Conservation (phyloP, 805 yeast genomes). For the Tetrapisispora taiwanensis region DNA sequence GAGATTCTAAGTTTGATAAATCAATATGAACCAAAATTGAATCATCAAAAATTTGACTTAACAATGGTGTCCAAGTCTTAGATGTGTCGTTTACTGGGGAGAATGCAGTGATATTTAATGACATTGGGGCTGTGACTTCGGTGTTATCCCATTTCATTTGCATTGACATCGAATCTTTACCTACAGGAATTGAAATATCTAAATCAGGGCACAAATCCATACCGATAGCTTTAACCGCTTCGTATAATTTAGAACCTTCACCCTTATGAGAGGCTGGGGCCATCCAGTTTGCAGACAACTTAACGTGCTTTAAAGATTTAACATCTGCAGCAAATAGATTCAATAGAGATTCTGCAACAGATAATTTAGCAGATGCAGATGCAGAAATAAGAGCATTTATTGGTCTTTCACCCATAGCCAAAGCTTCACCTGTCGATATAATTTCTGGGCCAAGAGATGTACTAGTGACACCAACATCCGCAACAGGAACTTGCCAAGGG, state of each 20-base stretch:
- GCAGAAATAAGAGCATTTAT: constrained; percentile 79
- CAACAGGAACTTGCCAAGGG: constrained; percentile 99
- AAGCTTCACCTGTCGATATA: constrained; percentile 83
- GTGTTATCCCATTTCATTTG: constrained; percentile 93
- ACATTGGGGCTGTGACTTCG: constrained; percentile 92
- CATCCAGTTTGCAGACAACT: constrained; percentile 98
- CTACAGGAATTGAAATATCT: constrained; percentile 91
- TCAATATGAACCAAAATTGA: constrained; percentile 72
- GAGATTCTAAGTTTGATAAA: constrained; percentile 44
- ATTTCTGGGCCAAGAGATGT: constrained; percentile 73
- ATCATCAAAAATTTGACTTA: constrained; percentile 41
- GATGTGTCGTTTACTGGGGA: constrained; percentile 78
- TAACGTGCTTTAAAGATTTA: constrained; percentile 59
- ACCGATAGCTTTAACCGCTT: constrained; percentile 95
- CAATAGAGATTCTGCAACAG: constrained; percentile 88
- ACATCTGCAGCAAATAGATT: constrained; percentile 87
- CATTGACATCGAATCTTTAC: constrained; percentile 99
- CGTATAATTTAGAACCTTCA: constrained; percentile 90
- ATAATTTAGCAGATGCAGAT: constrained; percentile 85
- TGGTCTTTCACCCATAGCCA: constrained; percentile 97
- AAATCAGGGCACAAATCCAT: constrained; percentile 87
- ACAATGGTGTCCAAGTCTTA: constrained; percentile 90
- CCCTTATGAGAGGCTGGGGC: constrained; percentile 91
- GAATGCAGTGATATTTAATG: constrained; percentile 84
- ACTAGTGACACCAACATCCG: constrained; percentile 94